Conservation (phyloP, 1,284 basidiomycete species). For the Entoloma clypeatum region DNA sequence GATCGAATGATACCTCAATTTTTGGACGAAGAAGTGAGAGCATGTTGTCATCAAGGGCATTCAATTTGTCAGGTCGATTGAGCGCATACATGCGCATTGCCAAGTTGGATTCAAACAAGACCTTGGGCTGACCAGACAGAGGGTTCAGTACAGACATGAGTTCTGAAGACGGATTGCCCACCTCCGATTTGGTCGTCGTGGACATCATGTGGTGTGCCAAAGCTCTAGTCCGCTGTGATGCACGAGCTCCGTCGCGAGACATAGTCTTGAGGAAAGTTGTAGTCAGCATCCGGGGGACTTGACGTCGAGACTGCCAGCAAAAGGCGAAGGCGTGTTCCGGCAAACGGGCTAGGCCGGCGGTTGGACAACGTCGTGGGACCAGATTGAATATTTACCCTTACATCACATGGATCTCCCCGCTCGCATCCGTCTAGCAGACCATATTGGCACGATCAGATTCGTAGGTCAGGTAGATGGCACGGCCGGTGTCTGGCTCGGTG, state of each 20-base stretch:
- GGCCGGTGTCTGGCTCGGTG: slow-evolving; percentile 79
- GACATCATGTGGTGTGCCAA: slow-evolving; percentile 64
- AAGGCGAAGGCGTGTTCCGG: slow-evolving; percentile 4
- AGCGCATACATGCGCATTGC: slow-evolving; percentile 69
- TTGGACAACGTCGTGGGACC: slow-evolving; percentile 17
- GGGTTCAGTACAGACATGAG: slow-evolving; percentile 12
- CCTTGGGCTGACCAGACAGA: slow-evolving; percentile 41
- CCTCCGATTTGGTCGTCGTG: slow-evolving; percentile 36
- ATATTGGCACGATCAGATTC: slow-evolving; percentile 70
- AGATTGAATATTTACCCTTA: slow-evolving; percentile 11
- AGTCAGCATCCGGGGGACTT: slow-evolving; percentile 28
- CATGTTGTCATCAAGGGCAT: slow-evolving; percentile 87
- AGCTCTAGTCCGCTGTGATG: slow-evolving; percentile 48
- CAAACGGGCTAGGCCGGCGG: not conserved
- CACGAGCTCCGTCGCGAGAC: slow-evolving; percentile 37
- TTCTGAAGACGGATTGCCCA: slow-evolving; percentile 18
- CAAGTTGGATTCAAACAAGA: slow-evolving; percentile 68
- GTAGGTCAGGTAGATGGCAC: slow-evolving; percentile 65
- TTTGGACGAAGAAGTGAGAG: slow-evolving; percentile 68
- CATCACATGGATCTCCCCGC: slow-evolving; percentile 31
- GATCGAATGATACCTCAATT: slow-evolving; percentile 58
- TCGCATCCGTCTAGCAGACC: slow-evolving; percentile 47
- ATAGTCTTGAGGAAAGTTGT: slow-evolving; percentile 37
- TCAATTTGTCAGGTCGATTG: slow-evolving; percentile 82
- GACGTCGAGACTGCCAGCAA: slow-evolving; percentile 3